A percentile compares a stretch with the other conserved stretches of the same genome.
Conservation (phyloP, 768 basidiomycete genomes). For the Phanerodontia chrysosporium region DNA sequence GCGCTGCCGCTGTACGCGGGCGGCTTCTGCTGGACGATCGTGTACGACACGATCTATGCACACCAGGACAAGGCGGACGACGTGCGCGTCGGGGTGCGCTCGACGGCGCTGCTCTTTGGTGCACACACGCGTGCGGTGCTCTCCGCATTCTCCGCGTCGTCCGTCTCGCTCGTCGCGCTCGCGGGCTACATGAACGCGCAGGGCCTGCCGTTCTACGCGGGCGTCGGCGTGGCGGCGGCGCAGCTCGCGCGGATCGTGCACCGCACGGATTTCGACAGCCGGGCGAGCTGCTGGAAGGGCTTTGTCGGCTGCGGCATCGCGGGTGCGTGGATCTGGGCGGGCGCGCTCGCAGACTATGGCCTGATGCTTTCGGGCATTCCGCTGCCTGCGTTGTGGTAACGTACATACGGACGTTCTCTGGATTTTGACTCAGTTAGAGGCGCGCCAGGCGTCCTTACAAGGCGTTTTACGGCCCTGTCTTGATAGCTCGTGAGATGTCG, state of each 20-base stretch:
- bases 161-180: conserved; percentile 68
- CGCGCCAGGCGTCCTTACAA: too few relatives aligned
- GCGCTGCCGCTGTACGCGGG: conserved; percentile 88
- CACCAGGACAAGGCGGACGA: conserved; percentile 97
- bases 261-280: conserved; percentile 68
- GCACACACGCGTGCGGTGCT: conserved; percentile 72
- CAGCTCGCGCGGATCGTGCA: conserved; percentile 78
- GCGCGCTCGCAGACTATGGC: conserved; percentile 67
- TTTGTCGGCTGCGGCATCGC: conserved; percentile 87
- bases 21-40: conserved; percentile 88
- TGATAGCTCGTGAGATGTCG: too few relatives aligned
- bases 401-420: too few relatives aligned
- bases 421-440: too few relatives aligned
- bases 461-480: too few relatives aligned
- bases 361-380: conserved; percentile 15
- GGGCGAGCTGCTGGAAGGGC: conserved; percentile 84
- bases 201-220: conserved; percentile 74
- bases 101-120: conserved; percentile 91
- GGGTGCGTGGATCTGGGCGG: conserved; percentile 86
- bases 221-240: conserved; percentile 63
- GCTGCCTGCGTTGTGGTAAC: conserved; percentile 3
- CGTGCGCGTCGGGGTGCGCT: conserved; percentile 80
- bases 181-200: conserved; percentile 81
- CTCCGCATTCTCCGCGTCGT: conserved; percentile 63
- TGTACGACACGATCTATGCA: conserved; percentile 97